Conservation (phyloP, 2,329 filamentous ascomycete species). For the Gyromitra esculenta region DNA sequence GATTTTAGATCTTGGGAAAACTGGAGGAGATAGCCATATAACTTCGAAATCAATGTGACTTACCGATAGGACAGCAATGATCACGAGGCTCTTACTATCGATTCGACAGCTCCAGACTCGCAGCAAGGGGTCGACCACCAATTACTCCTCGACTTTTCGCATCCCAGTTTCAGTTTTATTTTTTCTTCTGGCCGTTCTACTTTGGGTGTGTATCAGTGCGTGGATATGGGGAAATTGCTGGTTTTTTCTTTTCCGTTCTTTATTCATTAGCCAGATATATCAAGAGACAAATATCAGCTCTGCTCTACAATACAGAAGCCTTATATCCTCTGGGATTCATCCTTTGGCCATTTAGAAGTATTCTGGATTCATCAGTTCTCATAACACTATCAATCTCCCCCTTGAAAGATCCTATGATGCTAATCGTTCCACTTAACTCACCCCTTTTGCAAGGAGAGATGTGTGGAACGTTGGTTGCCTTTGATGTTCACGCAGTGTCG, state of each 20-base stretch:
- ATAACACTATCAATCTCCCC: neutral
- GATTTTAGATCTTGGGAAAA: conserved; percentile 36
- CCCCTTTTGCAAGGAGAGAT: neutral
- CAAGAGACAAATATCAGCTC: neutral
- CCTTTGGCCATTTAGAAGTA: neutral
- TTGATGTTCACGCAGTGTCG: neutral
- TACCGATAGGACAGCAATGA: neutral
- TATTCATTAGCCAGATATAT: neutral
- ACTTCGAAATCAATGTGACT: neutral
- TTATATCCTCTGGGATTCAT: neutral
- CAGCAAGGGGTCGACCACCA: too few species aligned
- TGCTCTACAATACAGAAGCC: neutral
- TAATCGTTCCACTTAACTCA: neutral
- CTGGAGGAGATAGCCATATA: conserved; percentile 43
- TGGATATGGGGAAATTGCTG: neutral
- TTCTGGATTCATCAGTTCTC: neutral
- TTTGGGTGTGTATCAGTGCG: neutral
- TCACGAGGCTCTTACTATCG: neutral
- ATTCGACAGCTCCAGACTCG: neutral
- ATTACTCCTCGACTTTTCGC: neutral
- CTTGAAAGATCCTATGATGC: neutral
- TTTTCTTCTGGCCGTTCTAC: neutral
- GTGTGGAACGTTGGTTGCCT: neutral
- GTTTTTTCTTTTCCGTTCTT: neutral
- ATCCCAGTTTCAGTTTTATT: neutral